Conservation (phyloP, 371 early-diverging fungal species). For the Capillidium heterosporum region DNA sequence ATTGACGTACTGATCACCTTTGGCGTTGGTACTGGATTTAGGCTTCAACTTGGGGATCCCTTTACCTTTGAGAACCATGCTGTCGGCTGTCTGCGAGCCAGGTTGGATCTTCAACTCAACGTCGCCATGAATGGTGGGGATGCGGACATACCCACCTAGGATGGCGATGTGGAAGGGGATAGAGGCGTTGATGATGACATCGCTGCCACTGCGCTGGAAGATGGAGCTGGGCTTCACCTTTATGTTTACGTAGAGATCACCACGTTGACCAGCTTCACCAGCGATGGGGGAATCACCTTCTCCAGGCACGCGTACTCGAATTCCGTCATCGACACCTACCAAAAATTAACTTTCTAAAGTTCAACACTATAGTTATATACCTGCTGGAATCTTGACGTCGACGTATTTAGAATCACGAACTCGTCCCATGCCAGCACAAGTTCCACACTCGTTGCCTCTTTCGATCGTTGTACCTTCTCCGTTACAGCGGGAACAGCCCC, state of each 20-base stretch:
- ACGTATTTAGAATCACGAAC: slow-evolving; percentile 48
- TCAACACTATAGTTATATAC: slow-evolving; percentile 22
- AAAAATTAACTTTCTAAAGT: not conserved
- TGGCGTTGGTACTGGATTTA: slow-evolving; percentile 10
- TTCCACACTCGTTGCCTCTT: slow-evolving; percentile 42
- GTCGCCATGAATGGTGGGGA: slow-evolving; percentile 85
- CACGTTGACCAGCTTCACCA: slow-evolving; percentile 37
- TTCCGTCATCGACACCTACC: slow-evolving; percentile 46
- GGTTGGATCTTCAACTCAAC: slow-evolving; percentile 70
- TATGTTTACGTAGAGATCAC: slow-evolving; percentile 65
- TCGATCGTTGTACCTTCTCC: slow-evolving; percentile 60
- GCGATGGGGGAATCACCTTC: slow-evolving; percentile 75
- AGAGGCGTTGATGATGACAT: slow-evolving; percentile 45
- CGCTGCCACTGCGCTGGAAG: slow-evolving; percentile 60
- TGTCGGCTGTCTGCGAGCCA: slow-evolving; percentile 78
- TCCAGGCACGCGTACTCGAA: slow-evolving; percentile 48
- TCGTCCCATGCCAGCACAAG: slow-evolving; percentile 65
- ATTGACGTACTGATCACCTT: slow-evolving; percentile 76
- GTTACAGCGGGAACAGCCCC: slow-evolving; percentile 61
- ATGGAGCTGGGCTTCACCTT: slow-evolving; percentile 44
- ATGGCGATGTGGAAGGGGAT: slow-evolving; percentile 72
- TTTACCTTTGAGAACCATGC: slow-evolving; percentile 45
- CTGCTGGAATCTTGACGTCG: slow-evolving; percentile 65
- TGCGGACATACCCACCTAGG: slow-evolving; percentile 63
- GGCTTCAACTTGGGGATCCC: slow-evolving; percentile 34